Evolutionary conservation across 75 land plant species (phyloP).

Genomic region (Selaginella tamariscina): DNA sequence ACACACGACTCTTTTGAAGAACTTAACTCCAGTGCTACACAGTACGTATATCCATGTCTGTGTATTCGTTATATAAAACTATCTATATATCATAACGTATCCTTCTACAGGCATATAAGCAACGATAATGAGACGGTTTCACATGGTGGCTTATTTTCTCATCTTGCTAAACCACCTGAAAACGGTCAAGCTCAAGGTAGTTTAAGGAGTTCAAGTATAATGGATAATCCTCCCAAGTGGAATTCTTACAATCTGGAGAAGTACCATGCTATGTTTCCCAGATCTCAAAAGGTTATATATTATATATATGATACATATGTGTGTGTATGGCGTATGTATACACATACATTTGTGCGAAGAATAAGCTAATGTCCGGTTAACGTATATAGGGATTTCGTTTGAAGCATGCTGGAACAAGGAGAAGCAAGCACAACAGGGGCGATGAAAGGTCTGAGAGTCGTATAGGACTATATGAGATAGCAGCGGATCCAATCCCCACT

Average conservation of each 20-base stretch:
- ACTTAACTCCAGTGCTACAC: conserved; percentile 56
- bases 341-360: conserved; percentile 8
- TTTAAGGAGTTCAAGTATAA: not conserved
- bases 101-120: too few species aligned
- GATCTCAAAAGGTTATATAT: not conserved
- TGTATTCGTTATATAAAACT: too few species aligned
- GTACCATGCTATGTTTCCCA: not conserved
- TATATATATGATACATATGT: conserved; percentile 29
- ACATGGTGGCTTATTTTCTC: conserved; percentile 41
- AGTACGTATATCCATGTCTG: conserved; percentile 60
- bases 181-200: not conserved
- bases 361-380: conserved; percentile 10
- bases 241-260: not conserved
- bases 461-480: conserved; percentile 49
- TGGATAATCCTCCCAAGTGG: not conserved
- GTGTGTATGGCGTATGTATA: conserved; percentile 20
- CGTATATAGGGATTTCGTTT: not conserved
- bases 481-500: conserved; percentile 60
- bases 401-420: conserved; percentile 20
- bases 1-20: conserved; percentile 74
- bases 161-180: not conserved
- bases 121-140: conserved; percentile 46
- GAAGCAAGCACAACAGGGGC: conserved; percentile 15
- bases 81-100: too few species aligned
- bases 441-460: conserved; percentile 2